These are phyloP conservation scores for Myxozyma neotropica DNA, from an alignment of 805 yeast genomes.

Conservation along the genomic window DNA sequence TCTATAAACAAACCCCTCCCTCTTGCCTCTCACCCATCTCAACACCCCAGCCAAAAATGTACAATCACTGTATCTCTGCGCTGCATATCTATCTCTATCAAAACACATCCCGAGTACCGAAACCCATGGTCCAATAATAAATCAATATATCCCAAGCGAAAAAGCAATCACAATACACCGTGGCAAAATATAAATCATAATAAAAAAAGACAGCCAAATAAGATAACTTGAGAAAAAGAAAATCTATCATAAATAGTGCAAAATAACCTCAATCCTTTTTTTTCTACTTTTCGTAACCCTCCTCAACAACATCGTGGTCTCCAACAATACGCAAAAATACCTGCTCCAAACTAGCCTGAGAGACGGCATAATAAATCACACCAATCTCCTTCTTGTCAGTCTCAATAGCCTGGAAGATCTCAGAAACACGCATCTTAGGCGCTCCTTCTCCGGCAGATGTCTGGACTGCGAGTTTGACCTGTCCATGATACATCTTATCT, in stretches of 20 bases:
- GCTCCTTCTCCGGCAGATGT: slow-evolving; percentile 28
- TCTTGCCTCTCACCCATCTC: neutral
- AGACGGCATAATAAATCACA: slow-evolving; percentile 41
- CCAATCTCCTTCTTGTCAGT: slow-evolving; percentile 26
- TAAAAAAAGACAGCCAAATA: neutral
- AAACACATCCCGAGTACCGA: neutral
- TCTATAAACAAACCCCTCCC: too few species aligned
- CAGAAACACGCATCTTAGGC: slow-evolving; percentile 35
- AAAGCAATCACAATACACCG: neutral
- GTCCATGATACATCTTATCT: slow-evolving; percentile 42
- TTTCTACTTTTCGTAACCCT: slow-evolving; percentile 32
- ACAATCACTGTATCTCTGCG: neutral
- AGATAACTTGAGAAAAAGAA: neutral
- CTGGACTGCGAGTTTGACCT: slow-evolving; percentile 40
- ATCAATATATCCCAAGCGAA: slow-evolving; percentile 5
- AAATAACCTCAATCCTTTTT: neutral
- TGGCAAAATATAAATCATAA: neutral
- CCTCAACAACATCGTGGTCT: slow-evolving; percentile 38
- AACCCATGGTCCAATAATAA: neutral
- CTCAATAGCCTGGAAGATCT: slow-evolving; percentile 34
- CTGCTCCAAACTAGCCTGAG: slow-evolving; percentile 42
- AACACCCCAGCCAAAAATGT: neutral
- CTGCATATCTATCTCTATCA: slow-evolving; percentile 2
- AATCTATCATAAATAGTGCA: neutral
- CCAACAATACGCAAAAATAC: slow-evolving; percentile 43